Conservation (phyloP, 225 moss, liverwort and hornwort species). For the Climacium dendroides region DNA sequence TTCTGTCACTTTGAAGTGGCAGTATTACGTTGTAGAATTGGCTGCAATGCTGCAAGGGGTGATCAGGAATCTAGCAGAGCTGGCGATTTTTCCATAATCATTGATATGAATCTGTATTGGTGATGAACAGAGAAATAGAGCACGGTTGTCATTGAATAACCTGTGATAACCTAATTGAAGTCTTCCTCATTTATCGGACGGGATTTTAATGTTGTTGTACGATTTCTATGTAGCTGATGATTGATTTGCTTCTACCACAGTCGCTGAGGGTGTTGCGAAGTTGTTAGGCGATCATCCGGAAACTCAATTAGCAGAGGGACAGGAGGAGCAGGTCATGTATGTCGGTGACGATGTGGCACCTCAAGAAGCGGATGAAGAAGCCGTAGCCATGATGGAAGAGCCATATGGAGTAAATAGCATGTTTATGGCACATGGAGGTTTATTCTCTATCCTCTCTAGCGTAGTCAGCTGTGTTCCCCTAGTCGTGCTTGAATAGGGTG, state of each 20-base stretch:
- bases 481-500: neutral
- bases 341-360: constrained; percentile 82
- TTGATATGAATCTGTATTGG: neutral
- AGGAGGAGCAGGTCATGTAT: constrained; percentile 92
- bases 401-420: constrained; percentile 49
- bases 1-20: neutral
- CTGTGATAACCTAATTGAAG: neutral
- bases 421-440: constrained; percentile 71
- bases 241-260: constrained; percentile 24
- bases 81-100: neutral
- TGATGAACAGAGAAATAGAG: neutral
- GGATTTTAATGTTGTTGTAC: neutral
- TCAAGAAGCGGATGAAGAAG: constrained; percentile 81
- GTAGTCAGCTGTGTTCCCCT: neutral
- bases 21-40: neutral
- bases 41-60: neutral
- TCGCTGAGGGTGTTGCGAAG: constrained; percentile 65
- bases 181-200: neutral
- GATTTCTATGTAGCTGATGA: neutral
- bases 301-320: constrained; percentile 55
- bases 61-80: neutral
- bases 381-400: constrained; percentile 92
- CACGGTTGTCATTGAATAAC: neutral
- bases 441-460: constrained; percentile 4
- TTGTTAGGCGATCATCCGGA: constrained; percentile 38